Evolutionary conservation across 202 grass and related monocot genomes (phyloP).

Genomic region (Carex arenaria): DNA sequence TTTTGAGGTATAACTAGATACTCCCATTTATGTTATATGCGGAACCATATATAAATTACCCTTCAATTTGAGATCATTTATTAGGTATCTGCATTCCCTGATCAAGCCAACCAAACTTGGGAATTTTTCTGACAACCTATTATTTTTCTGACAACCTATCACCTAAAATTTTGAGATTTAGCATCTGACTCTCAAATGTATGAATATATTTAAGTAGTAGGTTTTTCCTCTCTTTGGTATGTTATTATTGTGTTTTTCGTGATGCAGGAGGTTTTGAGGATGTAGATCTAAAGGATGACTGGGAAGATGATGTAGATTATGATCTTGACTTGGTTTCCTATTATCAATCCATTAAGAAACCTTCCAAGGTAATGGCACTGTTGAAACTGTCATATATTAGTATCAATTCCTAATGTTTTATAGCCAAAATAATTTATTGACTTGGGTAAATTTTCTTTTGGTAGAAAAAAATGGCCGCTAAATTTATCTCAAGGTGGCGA

Average conservation of each 20-base stretch:
- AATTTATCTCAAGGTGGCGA: slow-evolving; percentile 20
- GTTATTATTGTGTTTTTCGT: not conserved
- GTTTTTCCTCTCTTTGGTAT: not conserved
- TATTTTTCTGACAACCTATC: not conserved
- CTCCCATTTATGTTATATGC: not conserved
- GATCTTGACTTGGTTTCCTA: slow-evolving; percentile 8
- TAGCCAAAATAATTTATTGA: not conserved
- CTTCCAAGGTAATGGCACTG: slow-evolving; percentile 11
- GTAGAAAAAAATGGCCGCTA: slow-evolving; percentile 11
- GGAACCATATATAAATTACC: not conserved
- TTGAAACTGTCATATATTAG: not conserved
- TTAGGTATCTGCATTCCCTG: not conserved
- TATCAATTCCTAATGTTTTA: not conserved
- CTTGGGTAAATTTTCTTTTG: not conserved
- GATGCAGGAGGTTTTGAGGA: slow-evolving; percentile 19
- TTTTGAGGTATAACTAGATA: not conserved
- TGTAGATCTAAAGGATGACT: slow-evolving; percentile 17
- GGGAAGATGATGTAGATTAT: slow-evolving; percentile 26
- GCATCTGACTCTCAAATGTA: not conserved
- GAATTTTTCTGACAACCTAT: not conserved
- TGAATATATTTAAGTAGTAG: not conserved
- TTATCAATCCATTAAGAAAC: slow-evolving; percentile 5
- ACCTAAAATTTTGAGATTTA: not conserved
- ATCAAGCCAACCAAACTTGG: not conserved
- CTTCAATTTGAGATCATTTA: not conserved